Evolutionary conservation across 1,284 basidiomycete species (phyloP).

Genomic region (Malassezia dermatis): DNA sequence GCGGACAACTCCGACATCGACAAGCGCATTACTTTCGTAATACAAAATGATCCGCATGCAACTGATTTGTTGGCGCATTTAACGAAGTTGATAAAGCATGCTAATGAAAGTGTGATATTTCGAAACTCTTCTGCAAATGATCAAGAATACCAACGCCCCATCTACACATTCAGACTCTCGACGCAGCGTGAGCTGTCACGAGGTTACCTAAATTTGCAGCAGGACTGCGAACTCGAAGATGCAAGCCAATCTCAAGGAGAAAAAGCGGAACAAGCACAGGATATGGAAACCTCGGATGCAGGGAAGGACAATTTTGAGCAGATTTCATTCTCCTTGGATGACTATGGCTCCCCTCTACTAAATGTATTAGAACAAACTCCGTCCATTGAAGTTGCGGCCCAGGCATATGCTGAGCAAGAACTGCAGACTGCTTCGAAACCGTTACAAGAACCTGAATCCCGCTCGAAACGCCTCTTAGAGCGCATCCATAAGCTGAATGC

Average conservation of each 20-base stretch:
- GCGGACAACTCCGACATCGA: conserved; percentile 42
- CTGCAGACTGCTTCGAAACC: not conserved
- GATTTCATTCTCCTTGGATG: not conserved
- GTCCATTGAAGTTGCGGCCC: not conserved
- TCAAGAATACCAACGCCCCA: not conserved
- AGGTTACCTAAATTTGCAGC: not conserved
- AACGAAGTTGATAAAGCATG: not conserved
- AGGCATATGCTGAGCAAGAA: not conserved
- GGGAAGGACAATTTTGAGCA: not conserved
- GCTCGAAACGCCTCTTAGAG: not conserved
- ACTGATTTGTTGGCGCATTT: not conserved
- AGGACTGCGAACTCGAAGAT: not conserved
- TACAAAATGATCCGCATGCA: not conserved
- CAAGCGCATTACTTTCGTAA: conserved; percentile 21
- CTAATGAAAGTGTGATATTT: conserved; percentile 11
- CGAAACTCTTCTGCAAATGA: not conserved
- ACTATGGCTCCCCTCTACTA: not conserved
- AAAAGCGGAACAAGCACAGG: not conserved
- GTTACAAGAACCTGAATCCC: not conserved
- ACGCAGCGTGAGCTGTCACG: conserved; percentile 9
- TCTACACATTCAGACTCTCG: conserved; percentile 5
- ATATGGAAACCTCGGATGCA: not conserved
- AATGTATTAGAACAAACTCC: not conserved
- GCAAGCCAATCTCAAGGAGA: not conserved
- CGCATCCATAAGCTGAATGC: not conserved